phyloP scores from a whole-genome alignment of 129 eudicot genomes.

The Glebionis coronaria region DNA sequence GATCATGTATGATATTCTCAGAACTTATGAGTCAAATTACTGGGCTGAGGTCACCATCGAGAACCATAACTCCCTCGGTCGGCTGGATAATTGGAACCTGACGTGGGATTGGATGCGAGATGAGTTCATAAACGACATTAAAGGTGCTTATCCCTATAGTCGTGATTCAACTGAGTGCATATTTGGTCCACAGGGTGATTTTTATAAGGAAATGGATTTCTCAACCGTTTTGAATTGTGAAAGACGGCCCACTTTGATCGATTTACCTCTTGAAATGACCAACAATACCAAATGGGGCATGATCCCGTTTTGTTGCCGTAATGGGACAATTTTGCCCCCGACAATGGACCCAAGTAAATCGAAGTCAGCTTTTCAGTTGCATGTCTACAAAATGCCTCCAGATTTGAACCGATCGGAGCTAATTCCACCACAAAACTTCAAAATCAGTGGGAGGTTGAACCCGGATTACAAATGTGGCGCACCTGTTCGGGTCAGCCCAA shows the following conservation, averaged over 20 bases:
- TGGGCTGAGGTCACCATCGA: slow-evolving; percentile 90
- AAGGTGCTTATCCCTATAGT: slow-evolving; percentile 70
- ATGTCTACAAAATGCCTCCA: slow-evolving; percentile 89
- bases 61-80: slow-evolving; percentile 83
- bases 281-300: slow-evolving; percentile 64
- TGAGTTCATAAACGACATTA: slow-evolving; percentile 70
- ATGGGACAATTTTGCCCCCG: slow-evolving; percentile 89
- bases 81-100: slow-evolving; percentile 88
- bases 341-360: slow-evolving; percentile 90
- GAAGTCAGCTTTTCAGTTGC: slow-evolving; percentile 58
- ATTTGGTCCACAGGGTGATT: slow-evolving; percentile 64
- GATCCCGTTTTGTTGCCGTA: slow-evolving; percentile 86
- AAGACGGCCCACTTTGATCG: slow-evolving; percentile 69
- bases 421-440: slow-evolving; percentile 84
- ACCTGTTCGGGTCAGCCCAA: slow-evolving; percentile 85
- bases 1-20: slow-evolving; percentile 76
- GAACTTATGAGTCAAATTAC: slow-evolving; percentile 61
- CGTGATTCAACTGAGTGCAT: slow-evolving; percentile 71
- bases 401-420: slow-evolving; percentile 73
- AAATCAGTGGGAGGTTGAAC: slow-evolving; percentile 67
- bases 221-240: slow-evolving; percentile 74
- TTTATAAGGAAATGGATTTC: slow-evolving; percentile 51
- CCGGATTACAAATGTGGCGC: slow-evolving; percentile 92
- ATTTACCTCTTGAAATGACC: slow-evolving; percentile 70
- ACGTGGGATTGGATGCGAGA: slow-evolving; percentile 99